Percentiles rank a stretch among this genome's conserved stretches.
Conservation (phyloP, 371 early-diverging fungal genomes). For the Circinella minor region DNA sequence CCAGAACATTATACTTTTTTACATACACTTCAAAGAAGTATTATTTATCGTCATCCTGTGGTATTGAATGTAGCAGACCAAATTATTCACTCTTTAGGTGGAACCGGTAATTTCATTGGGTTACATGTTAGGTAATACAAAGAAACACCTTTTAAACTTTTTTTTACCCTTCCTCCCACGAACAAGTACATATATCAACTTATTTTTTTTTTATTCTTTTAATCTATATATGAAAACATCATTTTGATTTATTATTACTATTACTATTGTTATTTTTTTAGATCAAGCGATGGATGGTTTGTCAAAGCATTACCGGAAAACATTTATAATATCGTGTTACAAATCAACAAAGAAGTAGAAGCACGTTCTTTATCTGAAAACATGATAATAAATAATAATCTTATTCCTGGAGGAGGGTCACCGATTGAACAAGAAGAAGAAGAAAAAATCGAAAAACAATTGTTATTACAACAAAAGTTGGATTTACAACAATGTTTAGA, state of each 20-base stretch:
- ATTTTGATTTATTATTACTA: not conserved
- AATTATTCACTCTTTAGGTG: slow-evolving; percentile 53
- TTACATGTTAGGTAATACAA: slow-evolving; percentile 49
- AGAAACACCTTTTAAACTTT: not conserved
- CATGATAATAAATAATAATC: not conserved
- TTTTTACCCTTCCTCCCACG: not conserved
- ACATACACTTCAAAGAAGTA: slow-evolving; percentile 38
- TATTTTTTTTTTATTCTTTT: slow-evolving; percentile 1
- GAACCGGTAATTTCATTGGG: slow-evolving; percentile 57
- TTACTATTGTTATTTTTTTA: slow-evolving; percentile 2
- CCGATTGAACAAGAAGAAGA: not conserved
- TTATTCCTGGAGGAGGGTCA: too few species aligned
- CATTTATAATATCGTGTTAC: slow-evolving; percentile 33
- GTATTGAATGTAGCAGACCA: slow-evolving; percentile 50
- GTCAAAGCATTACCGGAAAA: slow-evolving; percentile 45
- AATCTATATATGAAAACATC: too few species aligned
- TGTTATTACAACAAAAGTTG: slow-evolving; percentile 19
- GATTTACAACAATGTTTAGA: slow-evolving; percentile 24
- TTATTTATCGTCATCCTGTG: slow-evolving; percentile 49
- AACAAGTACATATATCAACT: not conserved
- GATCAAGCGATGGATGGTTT: slow-evolving; percentile 65
- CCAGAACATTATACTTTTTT: slow-evolving; percentile 45
- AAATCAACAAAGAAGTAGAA: slow-evolving; percentile 23
- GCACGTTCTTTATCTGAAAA: slow-evolving; percentile 3
- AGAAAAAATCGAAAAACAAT: slow-evolving; percentile 29